phyloP scores from a whole-genome alignment of 2,329 filamentous ascomycete species.

The Alternaria rosae region DNA sequence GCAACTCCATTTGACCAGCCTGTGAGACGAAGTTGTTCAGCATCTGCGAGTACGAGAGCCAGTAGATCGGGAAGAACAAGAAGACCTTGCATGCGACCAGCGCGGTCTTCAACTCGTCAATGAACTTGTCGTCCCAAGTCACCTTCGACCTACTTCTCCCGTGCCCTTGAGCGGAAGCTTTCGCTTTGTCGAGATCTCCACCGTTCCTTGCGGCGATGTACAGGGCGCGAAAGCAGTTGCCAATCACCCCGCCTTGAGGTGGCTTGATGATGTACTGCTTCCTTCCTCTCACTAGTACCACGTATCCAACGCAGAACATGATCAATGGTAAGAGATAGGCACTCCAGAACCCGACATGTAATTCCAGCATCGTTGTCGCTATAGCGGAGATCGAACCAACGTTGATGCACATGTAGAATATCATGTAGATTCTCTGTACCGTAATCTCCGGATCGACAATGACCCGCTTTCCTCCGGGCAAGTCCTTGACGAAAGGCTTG shows the following conservation, averaged over 20 bases:
- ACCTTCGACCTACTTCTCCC: conserved; percentile 53
- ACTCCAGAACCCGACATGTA: conserved; percentile 74
- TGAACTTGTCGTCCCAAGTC: conserved; percentile 73
- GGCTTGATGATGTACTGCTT: conserved; percentile 48
- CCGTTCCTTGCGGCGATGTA: conserved; percentile 63
- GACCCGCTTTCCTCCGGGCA: conserved; percentile 51
- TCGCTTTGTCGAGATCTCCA: conserved; percentile 66
- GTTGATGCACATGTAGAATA: conserved; percentile 78
- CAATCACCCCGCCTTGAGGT: conserved; percentile 48
- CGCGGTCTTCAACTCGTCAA: conserved; percentile 74
- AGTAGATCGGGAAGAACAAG: conserved; percentile 57
- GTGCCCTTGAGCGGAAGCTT: conserved; percentile 61
- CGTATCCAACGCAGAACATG: conserved; percentile 71
- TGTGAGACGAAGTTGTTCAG: conserved; percentile 59
- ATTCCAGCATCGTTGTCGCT: conserved; percentile 74
- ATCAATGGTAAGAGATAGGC: conserved; percentile 69
- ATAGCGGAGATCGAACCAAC: conserved; percentile 73
- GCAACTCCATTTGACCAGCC: conserved; percentile 56
- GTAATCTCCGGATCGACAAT: conserved; percentile 57
- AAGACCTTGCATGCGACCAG: conserved; percentile 75
- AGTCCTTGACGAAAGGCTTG: conserved; percentile 50
- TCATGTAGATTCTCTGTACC: conserved; percentile 60
- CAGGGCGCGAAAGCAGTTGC: conserved; percentile 63
- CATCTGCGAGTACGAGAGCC: conserved; percentile 56
- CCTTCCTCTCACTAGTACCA: conserved; percentile 53